phyloP scores from a whole-genome alignment of 2,329 filamentous ascomycete species.

The Xylariaceae sp. region DNA sequence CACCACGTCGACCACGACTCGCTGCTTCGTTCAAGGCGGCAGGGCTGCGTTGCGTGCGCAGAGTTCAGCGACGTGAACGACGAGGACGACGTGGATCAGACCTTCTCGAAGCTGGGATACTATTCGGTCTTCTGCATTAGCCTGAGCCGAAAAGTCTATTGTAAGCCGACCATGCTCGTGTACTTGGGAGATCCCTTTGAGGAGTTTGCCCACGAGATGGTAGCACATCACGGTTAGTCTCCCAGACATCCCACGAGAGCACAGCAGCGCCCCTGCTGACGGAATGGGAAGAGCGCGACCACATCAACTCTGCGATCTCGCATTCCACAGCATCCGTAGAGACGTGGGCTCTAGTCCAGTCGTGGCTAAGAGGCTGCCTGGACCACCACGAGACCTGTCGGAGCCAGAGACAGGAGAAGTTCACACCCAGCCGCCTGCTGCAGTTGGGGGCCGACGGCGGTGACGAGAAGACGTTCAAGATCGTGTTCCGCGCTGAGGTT shows the following conservation, averaged over 20 bases:
- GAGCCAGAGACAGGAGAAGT: background rate
- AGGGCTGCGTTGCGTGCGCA: background rate
- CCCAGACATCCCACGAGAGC: background rate
- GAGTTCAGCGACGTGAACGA: background rate
- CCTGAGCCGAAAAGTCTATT: background rate
- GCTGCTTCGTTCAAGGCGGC: background rate
- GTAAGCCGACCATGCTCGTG: too few relatives aligned
- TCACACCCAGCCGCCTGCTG: background rate
- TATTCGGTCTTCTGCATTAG: background rate
- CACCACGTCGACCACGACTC: background rate
- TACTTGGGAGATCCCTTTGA: too few relatives aligned
- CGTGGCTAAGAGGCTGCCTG: background rate
- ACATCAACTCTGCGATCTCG: background rate
- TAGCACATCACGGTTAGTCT: background rate
- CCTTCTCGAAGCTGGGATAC: background rate
- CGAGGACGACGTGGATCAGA: background rate
- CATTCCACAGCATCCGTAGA: background rate
- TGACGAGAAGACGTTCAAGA: background rate
- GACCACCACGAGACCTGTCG: background rate
- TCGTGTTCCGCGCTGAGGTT: background rate
- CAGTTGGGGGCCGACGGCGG: background rate
- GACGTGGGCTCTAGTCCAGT: background rate
- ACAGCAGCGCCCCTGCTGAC: too few relatives aligned
- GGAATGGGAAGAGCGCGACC: background rate
- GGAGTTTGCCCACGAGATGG: background rate